Percentiles rank a stretch among this genome's conserved stretches.
Conservation (phyloP, 2,329 filamentous ascomycete genomes). For the Cryphonectria carpinicola region DNA sequence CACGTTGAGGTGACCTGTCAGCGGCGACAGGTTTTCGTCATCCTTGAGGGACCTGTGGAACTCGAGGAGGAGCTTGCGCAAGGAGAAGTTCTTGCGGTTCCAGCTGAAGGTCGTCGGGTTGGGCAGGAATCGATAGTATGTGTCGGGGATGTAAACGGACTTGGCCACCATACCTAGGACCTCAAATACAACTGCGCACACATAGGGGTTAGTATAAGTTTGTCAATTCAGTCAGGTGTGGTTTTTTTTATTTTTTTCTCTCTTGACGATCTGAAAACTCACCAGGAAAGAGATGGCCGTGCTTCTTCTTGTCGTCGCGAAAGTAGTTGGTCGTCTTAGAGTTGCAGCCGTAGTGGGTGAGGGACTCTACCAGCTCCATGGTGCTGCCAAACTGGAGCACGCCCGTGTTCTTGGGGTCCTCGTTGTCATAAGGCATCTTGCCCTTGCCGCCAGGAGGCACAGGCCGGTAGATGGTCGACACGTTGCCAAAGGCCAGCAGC, state of each 20-base stretch:
- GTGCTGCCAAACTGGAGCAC: constrained; percentile 53
- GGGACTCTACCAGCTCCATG: constrained; percentile 56
- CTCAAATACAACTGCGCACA: constrained; percentile 56
- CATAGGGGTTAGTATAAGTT: constrained; percentile 7
- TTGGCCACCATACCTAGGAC: constrained; percentile 61
- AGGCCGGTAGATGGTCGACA: constrained; percentile 53
- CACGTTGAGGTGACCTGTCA: constrained; percentile 23
- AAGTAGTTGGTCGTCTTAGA: constrained; percentile 54
- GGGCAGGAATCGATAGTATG: constrained; percentile 57
- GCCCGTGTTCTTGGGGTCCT: constrained; percentile 47
- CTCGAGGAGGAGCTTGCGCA: constrained; percentile 47
- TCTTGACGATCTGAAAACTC: constrained; percentile 29
- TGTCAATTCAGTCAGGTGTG: no score
- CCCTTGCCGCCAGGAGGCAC: neutral
- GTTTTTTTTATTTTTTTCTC: no score
- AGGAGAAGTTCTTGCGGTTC: constrained; percentile 53
- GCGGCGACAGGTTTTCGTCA: constrained; percentile 26
- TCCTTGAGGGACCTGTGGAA: constrained; percentile 40
- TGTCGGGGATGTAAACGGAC: constrained; percentile 53
- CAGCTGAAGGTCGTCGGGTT: constrained; percentile 61
- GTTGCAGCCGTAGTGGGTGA: constrained; percentile 58
- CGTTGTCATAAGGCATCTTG: constrained; percentile 36
- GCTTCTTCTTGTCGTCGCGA: constrained; percentile 42
- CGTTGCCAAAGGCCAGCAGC: constrained; percentile 58
- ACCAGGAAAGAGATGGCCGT: constrained; percentile 56